Base-by-base conservation (phyloP, 768 basidiomycete species). In the Collybia mongolica region DNA sequence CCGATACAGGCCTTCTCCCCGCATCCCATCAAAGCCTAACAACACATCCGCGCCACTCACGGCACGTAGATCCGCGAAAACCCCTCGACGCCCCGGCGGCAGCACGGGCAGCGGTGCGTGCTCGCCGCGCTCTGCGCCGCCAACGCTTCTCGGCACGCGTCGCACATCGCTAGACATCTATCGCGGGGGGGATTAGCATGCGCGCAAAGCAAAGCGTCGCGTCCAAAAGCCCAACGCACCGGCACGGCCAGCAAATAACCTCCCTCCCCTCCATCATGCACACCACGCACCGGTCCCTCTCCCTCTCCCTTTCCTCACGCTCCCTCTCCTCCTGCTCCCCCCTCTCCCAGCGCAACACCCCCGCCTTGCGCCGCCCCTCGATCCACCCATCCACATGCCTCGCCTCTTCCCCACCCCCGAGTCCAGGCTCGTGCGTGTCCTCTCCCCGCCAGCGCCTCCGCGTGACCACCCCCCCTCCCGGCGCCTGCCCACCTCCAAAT, bases 191-290 rank as follows among this genome's bases (percentile, higher is more conserved):
- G 19, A 17, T 61, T 23, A 14, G 12, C 8, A 26, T 18, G 37
- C 35, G 59, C 64, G 44, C 18, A 14, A 42, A 3, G 35, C 23
- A 23, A 14, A 36, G 14, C 4, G 2, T 23, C 50, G 53, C 74
- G n/a, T n/a, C n/a, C n/a, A n/a, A n/a, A n/a, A n/a, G n/a, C n/a
- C n/a, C n/a, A n/a, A n/a, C n/a, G 19, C 53, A 88, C 85, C 88
- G 79, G 63, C 88, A 90, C n/a, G 88, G 88, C 88, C 88, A 91
- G 58, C 87, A 90, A 44, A 91, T 87, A 50, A 91, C 77, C 60
- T 86, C 81, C 43, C 88, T 70, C 22, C 75, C 69, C 49, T 84
- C 84, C n/a, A 70, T 70, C 22, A 82, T 87, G 57, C 88, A 91
- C 43, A 91, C 76, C 5, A 91, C 88, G 59, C 89, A 91, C 19